phyloP scores from a whole-genome alignment of 2,329 filamentous ascomycete genomes.

The Diplodia mutila region DNA sequence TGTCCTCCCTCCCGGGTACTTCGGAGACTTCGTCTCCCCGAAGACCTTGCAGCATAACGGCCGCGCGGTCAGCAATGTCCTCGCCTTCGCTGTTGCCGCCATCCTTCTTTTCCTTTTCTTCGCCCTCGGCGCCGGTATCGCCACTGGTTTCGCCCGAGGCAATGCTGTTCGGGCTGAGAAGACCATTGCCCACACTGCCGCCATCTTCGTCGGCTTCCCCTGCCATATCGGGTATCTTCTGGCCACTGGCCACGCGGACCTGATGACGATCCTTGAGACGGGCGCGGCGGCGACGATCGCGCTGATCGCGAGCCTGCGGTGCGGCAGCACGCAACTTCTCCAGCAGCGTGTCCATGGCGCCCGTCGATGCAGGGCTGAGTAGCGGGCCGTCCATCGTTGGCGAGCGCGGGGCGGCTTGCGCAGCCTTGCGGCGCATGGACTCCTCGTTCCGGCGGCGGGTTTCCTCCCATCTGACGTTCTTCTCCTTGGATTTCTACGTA shows the following conservation, averaged over 20 bases:
- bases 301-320: constrained; percentile 84
- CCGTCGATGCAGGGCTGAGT: constrained; percentile 71
- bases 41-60: constrained; percentile 81
- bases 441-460: constrained; percentile 82
- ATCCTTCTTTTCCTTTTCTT: constrained; percentile 29
- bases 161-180: constrained; percentile 56
- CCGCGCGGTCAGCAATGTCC: constrained; percentile 84
- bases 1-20: constrained; percentile 35
- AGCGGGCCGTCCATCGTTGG: constrained; percentile 46
- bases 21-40: constrained; percentile 65
- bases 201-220: constrained; percentile 51
- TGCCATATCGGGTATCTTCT: constrained; percentile 76
- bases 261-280: constrained; percentile 89
- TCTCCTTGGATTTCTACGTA: constrained; percentile 79
- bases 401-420: constrained; percentile 30
- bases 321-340: constrained; percentile 94
- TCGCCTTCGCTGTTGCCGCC: constrained; percentile 34
- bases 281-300: constrained; percentile 84
- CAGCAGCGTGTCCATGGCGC: constrained; percentile 93
- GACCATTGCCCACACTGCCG: constrained; percentile 33
- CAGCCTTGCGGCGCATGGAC: constrained; percentile 82
- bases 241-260: constrained; percentile 84
- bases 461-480: constrained; percentile 86
- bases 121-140: constrained; percentile 28
- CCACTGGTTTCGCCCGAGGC: constrained; percentile 31